Conservation (phyloP, 208 protist genomes). For the Leishmania tropica region DNA sequence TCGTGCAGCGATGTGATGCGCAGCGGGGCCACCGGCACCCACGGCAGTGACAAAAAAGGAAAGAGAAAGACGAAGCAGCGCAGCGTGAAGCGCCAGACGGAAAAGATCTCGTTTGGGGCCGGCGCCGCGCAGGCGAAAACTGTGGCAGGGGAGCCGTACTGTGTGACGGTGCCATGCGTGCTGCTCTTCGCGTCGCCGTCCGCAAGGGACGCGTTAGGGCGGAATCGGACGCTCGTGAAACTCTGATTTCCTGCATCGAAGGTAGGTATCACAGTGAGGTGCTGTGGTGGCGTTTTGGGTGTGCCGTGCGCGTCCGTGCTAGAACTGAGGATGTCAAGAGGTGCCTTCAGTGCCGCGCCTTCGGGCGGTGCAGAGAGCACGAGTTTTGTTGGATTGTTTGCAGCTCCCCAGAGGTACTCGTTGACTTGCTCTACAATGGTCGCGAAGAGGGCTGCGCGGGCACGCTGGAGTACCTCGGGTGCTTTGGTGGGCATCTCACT, state of each 20-base stretch:
- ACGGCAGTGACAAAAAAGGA: constrained; percentile 72
- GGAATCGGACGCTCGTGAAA: constrained; percentile 21
- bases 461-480: constrained; percentile 33
- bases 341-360: constrained; percentile 5
- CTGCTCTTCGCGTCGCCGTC: constrained; percentile 20
- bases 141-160: constrained; percentile 33
- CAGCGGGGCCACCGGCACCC: constrained; percentile 50
- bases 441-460: constrained; percentile 44
- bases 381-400: constrained; percentile 12
- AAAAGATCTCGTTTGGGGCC: constrained; percentile 57
- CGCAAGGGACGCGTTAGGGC: constrained; percentile 14
- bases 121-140: constrained; percentile 66
- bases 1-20: constrained; percentile 61
- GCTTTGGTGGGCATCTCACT: constrained; percentile 23
- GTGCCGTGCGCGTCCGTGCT: background rate
- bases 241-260: constrained; percentile 22
- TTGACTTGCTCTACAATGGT: constrained; percentile 45
- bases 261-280: background rate
- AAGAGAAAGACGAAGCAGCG: constrained; percentile 69
- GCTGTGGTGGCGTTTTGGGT: background rate
- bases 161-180: background rate
- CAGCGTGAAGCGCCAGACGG: constrained; percentile 30
- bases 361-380: background rate
- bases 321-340: constrained; percentile 19
- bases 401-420: constrained; percentile 31